Evolutionary conservation across 2,329 filamentous ascomycete species (phyloP).

Genomic region (Alternaria rosae): DNA sequence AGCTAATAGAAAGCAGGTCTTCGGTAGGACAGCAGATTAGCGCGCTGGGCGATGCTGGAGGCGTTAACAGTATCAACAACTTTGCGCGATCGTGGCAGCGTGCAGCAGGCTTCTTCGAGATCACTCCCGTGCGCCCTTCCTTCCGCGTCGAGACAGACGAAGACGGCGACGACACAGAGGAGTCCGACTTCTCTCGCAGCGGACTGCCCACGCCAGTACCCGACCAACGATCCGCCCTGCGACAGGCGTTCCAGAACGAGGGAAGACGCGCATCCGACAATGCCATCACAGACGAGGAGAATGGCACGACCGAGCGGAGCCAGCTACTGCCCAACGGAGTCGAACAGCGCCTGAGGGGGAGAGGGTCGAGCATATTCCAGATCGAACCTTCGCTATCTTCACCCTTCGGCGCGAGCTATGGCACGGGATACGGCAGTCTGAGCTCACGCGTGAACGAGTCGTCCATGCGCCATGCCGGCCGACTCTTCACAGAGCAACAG

Average conservation of each 20-base stretch:
- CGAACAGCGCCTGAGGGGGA: constrained; percentile 39
- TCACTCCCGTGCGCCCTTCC: constrained; percentile 79
- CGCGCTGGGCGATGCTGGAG: constrained; percentile 74
- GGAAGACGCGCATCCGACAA: constrained; percentile 49
- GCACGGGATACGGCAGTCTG: constrained; percentile 67
- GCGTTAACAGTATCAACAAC: constrained; percentile 91
- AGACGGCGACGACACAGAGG: constrained; percentile 38
- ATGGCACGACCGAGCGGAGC: constrained; percentile 40
- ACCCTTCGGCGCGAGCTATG: constrained; percentile 76
- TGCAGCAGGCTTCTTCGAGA: constrained; percentile 86
- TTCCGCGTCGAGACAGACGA: constrained; percentile 62
- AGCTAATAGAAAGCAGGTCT: constrained; percentile 44
- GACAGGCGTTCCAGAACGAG: constrained; percentile 49
- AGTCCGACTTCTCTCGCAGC: constrained; percentile 41
- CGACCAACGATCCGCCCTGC: constrained; percentile 53
- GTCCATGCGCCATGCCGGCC: constrained; percentile 63
- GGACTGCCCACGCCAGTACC: constrained; percentile 40
- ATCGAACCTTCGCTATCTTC: constrained; percentile 67
- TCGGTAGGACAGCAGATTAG: constrained; percentile 60
- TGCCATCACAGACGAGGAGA: constrained; percentile 47
- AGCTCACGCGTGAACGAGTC: constrained; percentile 64
- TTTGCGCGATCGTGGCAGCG: constrained; percentile 93
- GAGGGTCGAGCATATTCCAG: constrained; percentile 56
- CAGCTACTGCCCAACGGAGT: constrained; percentile 37
- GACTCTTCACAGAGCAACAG: constrained; percentile 58